Percentiles rank a stretch among this genome's conserved stretches.
Conservation (phyloP, 441 rosid genomes). For the Jatropha multifida region DNA sequence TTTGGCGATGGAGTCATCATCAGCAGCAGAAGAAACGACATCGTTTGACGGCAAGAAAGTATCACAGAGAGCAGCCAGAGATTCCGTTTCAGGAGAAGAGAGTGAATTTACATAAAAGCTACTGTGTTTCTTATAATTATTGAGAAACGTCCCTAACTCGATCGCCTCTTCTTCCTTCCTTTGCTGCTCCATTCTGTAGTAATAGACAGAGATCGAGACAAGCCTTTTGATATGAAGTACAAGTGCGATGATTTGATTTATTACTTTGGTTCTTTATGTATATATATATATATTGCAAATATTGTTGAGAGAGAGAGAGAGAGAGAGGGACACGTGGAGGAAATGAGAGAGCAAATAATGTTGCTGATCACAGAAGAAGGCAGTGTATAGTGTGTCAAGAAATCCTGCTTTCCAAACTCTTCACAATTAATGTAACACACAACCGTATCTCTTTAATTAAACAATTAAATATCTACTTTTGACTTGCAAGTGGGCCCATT, state of each 20-base stretch:
- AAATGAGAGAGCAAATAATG: background rate
- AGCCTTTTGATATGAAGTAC: too few relatives aligned
- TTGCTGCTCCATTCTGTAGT: too few relatives aligned
- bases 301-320: too few relatives aligned
- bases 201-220: too few relatives aligned
- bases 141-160: too few relatives aligned
- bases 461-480: too few relatives aligned
- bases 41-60: slow-evolving; percentile 54
- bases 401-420: background rate
- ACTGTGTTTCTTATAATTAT: background rate
- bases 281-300: too few relatives aligned
- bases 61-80: slow-evolving; percentile 66
- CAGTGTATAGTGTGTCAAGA: background rate
- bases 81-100: slow-evolving; percentile 57
- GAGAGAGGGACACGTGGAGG: background rate
- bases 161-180: too few relatives aligned
- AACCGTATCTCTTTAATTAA: background rate
- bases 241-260: too few relatives aligned
- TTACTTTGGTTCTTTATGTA: too few relatives aligned
- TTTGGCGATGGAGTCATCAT: slow-evolving; percentile 26
- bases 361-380: background rate
- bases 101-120: slow-evolving; percentile 42
- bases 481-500: too few relatives aligned
- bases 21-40: background rate
- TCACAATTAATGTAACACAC: slow-evolving; percentile 8